These are phyloP conservation scores for Lojkania enalia DNA, from an alignment of 2,329 filamentous ascomycete genomes.

Conservation along the genomic window DNA sequence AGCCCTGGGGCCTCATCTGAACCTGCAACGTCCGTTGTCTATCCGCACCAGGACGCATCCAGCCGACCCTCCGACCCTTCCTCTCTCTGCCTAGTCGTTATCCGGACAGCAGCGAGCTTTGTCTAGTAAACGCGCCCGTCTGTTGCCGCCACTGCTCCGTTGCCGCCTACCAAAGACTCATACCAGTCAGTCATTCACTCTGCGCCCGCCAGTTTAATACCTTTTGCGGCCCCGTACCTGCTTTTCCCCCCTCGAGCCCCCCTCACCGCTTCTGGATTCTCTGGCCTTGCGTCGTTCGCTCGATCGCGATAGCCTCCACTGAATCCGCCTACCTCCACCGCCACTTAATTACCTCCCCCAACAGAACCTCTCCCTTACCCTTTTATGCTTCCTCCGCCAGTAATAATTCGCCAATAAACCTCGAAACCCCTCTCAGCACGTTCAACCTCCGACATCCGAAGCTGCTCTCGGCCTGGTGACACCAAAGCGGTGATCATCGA, in stretches of 20 bases:
- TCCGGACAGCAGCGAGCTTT: slow-evolving; percentile 23
- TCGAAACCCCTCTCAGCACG: slow-evolving; percentile 15
- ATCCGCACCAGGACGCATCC: slow-evolving; percentile 22
- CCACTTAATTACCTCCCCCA: slow-evolving; percentile 17
- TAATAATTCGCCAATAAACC: slow-evolving; percentile 30
- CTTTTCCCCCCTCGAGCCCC: slow-evolving; percentile 15
- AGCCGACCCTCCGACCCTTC: slow-evolving; percentile 17
- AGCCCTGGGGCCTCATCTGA: slow-evolving; percentile 39
- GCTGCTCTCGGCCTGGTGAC: slow-evolving; percentile 34
- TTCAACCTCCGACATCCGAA: slow-evolving; percentile 24
- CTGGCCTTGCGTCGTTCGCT: slow-evolving; percentile 32
- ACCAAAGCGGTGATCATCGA: slow-evolving; percentile 29
- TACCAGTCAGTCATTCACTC: slow-evolving; percentile 16
- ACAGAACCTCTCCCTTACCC: slow-evolving; percentile 5
- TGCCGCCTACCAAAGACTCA: slow-evolving; percentile 30
- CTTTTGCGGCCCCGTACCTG: slow-evolving; percentile 19
- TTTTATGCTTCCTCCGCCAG: slow-evolving; percentile 25
- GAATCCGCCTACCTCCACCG: slow-evolving; percentile 21
- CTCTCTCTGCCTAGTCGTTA: slow-evolving; percentile 14
- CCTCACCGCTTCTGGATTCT: slow-evolving; percentile 21
- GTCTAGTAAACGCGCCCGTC: slow-evolving; percentile 19
- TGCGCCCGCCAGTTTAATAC: slow-evolving; percentile 19
- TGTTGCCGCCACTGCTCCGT: slow-evolving; percentile 19
- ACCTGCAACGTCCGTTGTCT: slow-evolving; percentile 21
- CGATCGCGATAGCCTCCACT: slow-evolving; percentile 32